These are phyloP conservation scores for Seiridium cupressi DNA, from an alignment of 2,329 filamentous ascomycete genomes.

Conservation along the genomic window DNA sequence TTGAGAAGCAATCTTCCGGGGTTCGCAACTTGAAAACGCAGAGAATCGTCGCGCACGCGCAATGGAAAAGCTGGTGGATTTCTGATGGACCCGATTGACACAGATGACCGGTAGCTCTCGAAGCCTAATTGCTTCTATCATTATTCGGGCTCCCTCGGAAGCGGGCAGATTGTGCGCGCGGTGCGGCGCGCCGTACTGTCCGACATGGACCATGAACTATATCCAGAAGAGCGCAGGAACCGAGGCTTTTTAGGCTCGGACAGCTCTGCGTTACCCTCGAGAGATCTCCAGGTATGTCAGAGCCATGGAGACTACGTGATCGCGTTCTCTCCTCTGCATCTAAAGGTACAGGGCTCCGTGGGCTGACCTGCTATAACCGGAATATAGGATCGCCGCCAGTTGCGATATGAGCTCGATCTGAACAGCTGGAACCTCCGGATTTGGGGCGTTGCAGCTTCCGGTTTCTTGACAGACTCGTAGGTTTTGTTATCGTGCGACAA, in stretches of 20 bases:
- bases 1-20: background rate
- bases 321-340: too few species aligned
- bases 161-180: background rate
- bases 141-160: background rate
- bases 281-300: constrained; percentile 44
- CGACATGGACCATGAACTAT: constrained; percentile 24
- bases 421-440: constrained; percentile 55
- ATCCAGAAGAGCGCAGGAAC: constrained; percentile 37
- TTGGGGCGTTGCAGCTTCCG: constrained; percentile 54
- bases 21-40: background rate
- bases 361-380: background rate
- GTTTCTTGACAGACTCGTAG: constrained; percentile 53
- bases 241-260: constrained; percentile 50
- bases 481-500: constrained; percentile 18
- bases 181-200: constrained; percentile 1
- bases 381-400: constrained; percentile 46
- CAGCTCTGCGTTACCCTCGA: constrained; percentile 47
- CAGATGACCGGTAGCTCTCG: too few species aligned
- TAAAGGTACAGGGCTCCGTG: background rate
- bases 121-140: background rate
- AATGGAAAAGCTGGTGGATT: background rate
- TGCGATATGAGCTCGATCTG: constrained; percentile 52
- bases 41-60: background rate
- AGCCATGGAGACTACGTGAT: background rate
- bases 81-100: too few species aligned